Evolutionary conservation across 23 red algal genomes (phyloP).

Genomic region (Gracilaria domingensis): DNA sequence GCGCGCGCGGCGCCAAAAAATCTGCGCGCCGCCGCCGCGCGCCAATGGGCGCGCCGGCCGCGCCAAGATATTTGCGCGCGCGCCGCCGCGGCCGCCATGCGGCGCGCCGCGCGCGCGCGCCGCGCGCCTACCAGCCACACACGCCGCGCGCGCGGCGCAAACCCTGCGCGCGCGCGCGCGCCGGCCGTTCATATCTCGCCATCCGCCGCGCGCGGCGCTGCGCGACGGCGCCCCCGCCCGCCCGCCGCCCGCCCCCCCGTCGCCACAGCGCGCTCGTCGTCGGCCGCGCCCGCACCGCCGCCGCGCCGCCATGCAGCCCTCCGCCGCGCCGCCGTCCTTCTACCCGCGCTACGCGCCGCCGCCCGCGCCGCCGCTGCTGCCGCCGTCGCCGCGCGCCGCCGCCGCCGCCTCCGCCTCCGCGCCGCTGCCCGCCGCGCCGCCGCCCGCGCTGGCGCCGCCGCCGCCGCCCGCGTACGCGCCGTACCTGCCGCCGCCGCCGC

Average conservation of each 20-base stretch:
- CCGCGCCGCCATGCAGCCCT: not conserved
- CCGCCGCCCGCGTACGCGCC: not conserved
- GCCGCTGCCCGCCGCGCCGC: not conserved
- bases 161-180: not conserved
- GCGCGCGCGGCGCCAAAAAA: not conserved
- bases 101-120: not conserved
- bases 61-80: not conserved
- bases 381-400: not conserved
- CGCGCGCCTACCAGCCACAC: too few relatives aligned
- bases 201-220: not conserved
- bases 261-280: not conserved
- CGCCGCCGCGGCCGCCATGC: not conserved
- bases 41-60: not conserved
- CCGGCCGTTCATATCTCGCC: too few relatives aligned
- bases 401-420: not conserved
- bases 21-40: not conserved
- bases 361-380: not conserved
- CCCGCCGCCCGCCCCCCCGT: not conserved
- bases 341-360: not conserved
- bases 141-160: too few relatives aligned
- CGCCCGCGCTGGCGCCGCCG: not conserved
- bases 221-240: not conserved
- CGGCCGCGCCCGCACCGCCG: not conserved
- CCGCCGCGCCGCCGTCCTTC: not conserved
- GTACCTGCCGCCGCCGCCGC: slow-evolving; percentile 3